Conservation (phyloP, 305 asterid genomes). For the Salvia sclarea region DNA sequence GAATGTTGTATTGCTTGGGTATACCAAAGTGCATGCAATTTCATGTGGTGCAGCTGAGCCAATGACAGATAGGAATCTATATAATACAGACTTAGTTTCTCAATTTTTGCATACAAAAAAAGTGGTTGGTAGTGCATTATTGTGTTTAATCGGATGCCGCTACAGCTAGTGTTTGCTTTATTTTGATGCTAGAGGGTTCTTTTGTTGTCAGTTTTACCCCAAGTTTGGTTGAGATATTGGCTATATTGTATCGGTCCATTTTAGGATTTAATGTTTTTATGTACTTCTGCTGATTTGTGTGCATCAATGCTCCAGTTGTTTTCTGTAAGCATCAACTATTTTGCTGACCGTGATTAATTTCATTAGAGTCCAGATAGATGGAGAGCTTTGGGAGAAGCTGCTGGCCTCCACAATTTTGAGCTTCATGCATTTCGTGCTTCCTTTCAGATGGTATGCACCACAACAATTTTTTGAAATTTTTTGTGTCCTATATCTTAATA, state of each 20-base stretch:
- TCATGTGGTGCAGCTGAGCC: conserved; percentile 10
- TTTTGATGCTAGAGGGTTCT: conserved; percentile 17
- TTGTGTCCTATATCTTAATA: not conserved
- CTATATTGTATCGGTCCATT: conserved; percentile 1
- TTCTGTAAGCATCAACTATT: conserved; percentile 12
- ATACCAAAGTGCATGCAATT: not conserved
- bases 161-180: conserved; percentile 18
- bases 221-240: not conserved
- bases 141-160: conserved; percentile 16
- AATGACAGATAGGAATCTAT: conserved; percentile 21
- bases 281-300: conserved; percentile 6
- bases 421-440: conserved; percentile 93
- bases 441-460: conserved; percentile 69
- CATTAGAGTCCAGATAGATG: conserved; percentile 88
- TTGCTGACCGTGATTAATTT: conserved; percentile 32
- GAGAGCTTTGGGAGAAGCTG: conserved; percentile 62
- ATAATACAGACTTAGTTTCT: not conserved
- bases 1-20: not conserved
- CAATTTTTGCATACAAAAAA: conserved; percentile 1
- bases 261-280: not conserved
- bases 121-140: conserved; percentile 9
- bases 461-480: not conserved
- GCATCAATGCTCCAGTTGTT: not conserved
- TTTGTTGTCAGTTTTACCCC: conserved; percentile 8
- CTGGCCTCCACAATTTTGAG: conserved; percentile 76